Percentiles rank a stretch among this genome's conserved stretches.
These are phyloP conservation scores for Yamadazyma spencermartinsiae DNA, from an alignment of 1,139 yeast genomes.

Conservation along the genomic window DNA sequence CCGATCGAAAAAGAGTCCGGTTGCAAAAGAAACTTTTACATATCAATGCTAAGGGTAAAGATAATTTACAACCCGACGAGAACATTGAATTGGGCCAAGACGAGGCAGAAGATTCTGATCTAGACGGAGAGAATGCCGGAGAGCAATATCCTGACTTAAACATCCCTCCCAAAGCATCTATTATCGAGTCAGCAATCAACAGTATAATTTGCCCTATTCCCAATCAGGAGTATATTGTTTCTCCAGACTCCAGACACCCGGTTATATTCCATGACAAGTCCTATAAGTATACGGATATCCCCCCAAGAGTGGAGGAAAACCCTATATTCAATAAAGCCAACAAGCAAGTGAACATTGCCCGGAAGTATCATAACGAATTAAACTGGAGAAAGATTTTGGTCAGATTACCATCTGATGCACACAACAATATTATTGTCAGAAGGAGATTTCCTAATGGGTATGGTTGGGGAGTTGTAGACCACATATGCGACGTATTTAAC, in stretches of 20 bases:
- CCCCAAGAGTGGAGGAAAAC: slow-evolving; percentile 27
- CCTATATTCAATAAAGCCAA: slow-evolving; percentile 42
- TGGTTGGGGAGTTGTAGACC: slow-evolving; percentile 91
- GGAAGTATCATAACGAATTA: slow-evolving; percentile 76
- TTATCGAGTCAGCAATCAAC: slow-evolving; percentile 45
- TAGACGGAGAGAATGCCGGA: slow-evolving; percentile 8
- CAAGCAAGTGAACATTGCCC: slow-evolving; percentile 70
- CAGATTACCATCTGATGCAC: slow-evolving; percentile 88
- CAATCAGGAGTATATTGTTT: slow-evolving; percentile 28
- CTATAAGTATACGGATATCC: slow-evolving; percentile 66
- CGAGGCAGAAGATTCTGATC: slow-evolving; percentile 15
- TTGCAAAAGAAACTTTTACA: slow-evolving; percentile 25
- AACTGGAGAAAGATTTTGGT: slow-evolving; percentile 93
- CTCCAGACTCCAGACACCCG: slow-evolving; percentile 48
- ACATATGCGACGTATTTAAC: slow-evolving; percentile 24
- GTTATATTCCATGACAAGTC: slow-evolving; percentile 79
- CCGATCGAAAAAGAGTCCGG: slow-evolving; percentile 17
- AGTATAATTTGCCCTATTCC: slow-evolving; percentile 48
- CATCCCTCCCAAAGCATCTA: slow-evolving; percentile 48
- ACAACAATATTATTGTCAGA: slow-evolving; percentile 87
- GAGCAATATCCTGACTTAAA: slow-evolving; percentile 18
- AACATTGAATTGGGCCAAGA: slow-evolving; percentile 14
- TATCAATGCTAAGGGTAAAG: slow-evolving; percentile 29
- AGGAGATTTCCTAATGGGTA: slow-evolving; percentile 88
- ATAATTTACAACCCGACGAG: slow-evolving; percentile 11